A percentile compares a stretch with the other conserved stretches of the same genome.
These are phyloP conservation scores for Penicillium frequentans DNA, from an alignment of 2,329 filamentous ascomycete species.

Conservation along the genomic window DNA sequence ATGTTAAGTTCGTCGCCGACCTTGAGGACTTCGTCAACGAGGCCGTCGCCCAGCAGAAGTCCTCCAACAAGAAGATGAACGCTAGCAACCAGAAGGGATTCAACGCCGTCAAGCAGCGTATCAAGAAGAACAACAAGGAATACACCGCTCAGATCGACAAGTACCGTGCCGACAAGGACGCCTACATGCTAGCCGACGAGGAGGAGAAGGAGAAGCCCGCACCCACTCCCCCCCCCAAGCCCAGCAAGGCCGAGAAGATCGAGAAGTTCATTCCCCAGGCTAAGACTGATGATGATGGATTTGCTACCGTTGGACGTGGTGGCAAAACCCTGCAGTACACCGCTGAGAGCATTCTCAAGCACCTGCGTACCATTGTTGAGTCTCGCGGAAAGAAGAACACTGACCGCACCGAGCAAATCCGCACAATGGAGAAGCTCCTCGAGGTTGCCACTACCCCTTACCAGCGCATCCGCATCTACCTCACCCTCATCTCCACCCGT, in stretches of 20 bases:
- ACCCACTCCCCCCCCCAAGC: slow-evolving; percentile 50
- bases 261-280: slow-evolving; percentile 41
- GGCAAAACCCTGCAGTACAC: slow-evolving; percentile 90
- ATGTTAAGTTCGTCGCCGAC: slow-evolving; percentile 90
- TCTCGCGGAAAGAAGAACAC: slow-evolving; percentile 99
- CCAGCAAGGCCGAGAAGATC: slow-evolving; percentile 45
- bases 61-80: slow-evolving; percentile 98
- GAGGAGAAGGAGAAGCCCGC: slow-evolving; percentile 64
- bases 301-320: slow-evolving; percentile 82
- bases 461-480: slow-evolving; percentile 87
- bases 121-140: slow-evolving; percentile 98
- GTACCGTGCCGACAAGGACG: slow-evolving; percentile 82
- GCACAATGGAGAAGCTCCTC: slow-evolving; percentile 92
- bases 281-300: slow-evolving; percentile 75
- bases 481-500: slow-evolving; percentile 87
- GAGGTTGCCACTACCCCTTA: slow-evolving; percentile 90
- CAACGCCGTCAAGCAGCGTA: slow-evolving; percentile 96
- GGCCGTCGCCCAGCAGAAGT: slow-evolving; percentile 91
- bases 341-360: slow-evolving; percentile 96
- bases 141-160: slow-evolving; percentile 83
- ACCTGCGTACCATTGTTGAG: slow-evolving; percentile 88
- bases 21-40: slow-evolving; percentile 94
- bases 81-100: slow-evolving; percentile 89
- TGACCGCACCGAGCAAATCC: slow-evolving; percentile 90
- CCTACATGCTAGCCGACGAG: slow-evolving; percentile 76